phyloP scores from a whole-genome alignment of 352 stramenopile genomes.

The Phytophthora crassamura region DNA sequence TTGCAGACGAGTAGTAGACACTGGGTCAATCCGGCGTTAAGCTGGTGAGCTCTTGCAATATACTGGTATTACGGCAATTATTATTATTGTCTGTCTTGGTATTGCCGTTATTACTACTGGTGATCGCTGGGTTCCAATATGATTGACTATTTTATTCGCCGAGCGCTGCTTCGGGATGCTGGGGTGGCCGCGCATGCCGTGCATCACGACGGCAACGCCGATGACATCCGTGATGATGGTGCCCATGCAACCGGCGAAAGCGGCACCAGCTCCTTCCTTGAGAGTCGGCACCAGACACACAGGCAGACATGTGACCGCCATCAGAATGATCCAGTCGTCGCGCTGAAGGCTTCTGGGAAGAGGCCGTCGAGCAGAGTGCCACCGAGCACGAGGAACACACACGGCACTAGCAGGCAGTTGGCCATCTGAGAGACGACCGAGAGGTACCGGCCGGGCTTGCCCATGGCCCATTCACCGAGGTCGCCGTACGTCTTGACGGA shows the following conservation, averaged over 20 bases:
- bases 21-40: no score
- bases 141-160: no score
- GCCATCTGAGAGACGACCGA: constrained; percentile 38
- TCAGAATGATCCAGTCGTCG: constrained; percentile 54
- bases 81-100: no score
- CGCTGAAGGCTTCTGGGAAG: constrained; percentile 46
- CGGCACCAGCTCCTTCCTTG: constrained; percentile 49
- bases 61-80: no score
- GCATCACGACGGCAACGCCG: constrained; percentile 42
- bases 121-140: no score
- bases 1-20: no score
- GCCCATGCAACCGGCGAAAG: constrained; percentile 49
- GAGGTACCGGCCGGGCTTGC: constrained; percentile 48
- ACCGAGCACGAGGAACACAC: constrained; percentile 51
- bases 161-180: constrained; percentile 20
- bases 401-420: constrained; percentile 40
- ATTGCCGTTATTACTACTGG: no score
- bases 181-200: constrained; percentile 50
- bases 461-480: constrained; percentile 59
- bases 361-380: constrained; percentile 38
- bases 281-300: constrained; percentile 60
- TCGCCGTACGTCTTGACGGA: constrained; percentile 58
- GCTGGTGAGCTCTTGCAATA: no score
- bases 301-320: constrained; percentile 42
- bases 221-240: constrained; percentile 56